A percentile compares a stretch with the other conserved stretches of the same genome.
These are phyloP conservation scores for Cucumis sativus DNA, from an alignment of 306 rosid species.

Conservation along the genomic window DNA sequence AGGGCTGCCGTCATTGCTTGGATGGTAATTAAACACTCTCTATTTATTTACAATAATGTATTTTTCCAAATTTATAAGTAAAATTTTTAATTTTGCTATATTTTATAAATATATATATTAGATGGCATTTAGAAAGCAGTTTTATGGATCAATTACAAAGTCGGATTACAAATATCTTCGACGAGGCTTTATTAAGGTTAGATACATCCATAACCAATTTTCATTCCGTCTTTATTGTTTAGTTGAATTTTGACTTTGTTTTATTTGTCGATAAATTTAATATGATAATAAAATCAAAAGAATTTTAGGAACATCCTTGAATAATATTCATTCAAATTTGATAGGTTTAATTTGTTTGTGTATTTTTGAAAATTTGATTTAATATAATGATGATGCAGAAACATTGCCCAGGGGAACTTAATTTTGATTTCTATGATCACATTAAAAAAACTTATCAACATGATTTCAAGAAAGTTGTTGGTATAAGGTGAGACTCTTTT, in stretches of 20 bases:
- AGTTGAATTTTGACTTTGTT: no score
- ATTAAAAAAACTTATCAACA: slow-evolving; percentile 30
- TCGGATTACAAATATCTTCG: slow-evolving; percentile 67
- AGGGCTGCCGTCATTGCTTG: slow-evolving; percentile 57
- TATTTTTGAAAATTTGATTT: no score
- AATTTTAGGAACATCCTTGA: no score
- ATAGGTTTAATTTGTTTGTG: no score
- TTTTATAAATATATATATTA: background rate
- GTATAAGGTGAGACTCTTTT: slow-evolving; percentile 48
- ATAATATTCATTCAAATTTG: no score
- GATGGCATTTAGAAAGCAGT: slow-evolving; percentile 80
- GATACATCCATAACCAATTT: slow-evolving; percentile 17
- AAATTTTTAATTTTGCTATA: no score
- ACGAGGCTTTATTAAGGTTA: slow-evolving; percentile 73
- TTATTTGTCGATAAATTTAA: no score
- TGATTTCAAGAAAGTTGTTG: slow-evolving; percentile 66
- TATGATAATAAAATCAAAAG: no score
- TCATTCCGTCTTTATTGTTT: background rate
- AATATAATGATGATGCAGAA: slow-evolving; percentile 19
- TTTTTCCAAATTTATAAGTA: background rate
- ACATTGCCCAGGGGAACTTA: slow-evolving; percentile 7
- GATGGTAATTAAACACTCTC: slow-evolving; percentile 26
- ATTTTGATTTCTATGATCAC: slow-evolving; percentile 45
- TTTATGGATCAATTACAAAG: slow-evolving; percentile 53
- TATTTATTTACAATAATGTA: background rate